A percentile compares a stretch with the other conserved stretches of the same genome.
phyloP scores from a whole-genome alignment of 495 filamentous ascomycete genomes.

The Lepidopterella palustris region DNA sequence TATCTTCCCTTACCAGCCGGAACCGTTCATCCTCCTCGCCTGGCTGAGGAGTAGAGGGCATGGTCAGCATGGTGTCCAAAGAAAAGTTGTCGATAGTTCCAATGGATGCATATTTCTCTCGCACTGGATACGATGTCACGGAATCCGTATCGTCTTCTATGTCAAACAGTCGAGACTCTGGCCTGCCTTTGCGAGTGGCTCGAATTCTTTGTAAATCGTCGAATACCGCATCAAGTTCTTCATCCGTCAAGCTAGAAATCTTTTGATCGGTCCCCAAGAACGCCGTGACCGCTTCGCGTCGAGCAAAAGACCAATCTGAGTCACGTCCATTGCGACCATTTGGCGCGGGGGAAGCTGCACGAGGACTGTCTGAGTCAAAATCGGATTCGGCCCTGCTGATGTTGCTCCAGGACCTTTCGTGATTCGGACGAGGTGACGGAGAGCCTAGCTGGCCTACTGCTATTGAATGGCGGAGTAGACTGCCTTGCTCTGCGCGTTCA shows the following conservation, averaged over 20 bases:
- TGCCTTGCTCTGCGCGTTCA: conserved; percentile 77
- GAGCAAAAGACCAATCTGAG: conserved; percentile 92
- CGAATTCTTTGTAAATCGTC: conserved; percentile 88
- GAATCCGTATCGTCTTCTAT: conserved; percentile 84
- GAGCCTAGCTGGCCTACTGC: conserved; percentile 74
- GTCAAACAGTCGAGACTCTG: conserved; percentile 45
- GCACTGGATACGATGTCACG: conserved; percentile 73
- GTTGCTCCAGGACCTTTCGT: conserved; percentile 56
- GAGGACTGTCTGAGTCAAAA: conserved; percentile 60
- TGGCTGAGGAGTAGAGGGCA: conserved; percentile 83
- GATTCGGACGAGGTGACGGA: conserved; percentile 58
- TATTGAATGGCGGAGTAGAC: conserved; percentile 79
- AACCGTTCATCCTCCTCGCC: conserved; percentile 68
- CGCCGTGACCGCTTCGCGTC: conserved; percentile 83
- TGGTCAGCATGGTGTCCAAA: conserved; percentile 85
- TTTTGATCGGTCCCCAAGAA: conserved; percentile 90
- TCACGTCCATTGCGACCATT: conserved; percentile 61
- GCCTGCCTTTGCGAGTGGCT: conserved; percentile 68
- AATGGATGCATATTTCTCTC: conserved; percentile 95
- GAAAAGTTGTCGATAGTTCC: conserved; percentile 96
- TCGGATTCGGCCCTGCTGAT: conserved; percentile 68
- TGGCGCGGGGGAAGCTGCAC: conserved; percentile 74
- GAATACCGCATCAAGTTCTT: conserved; percentile 89
- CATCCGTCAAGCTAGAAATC: conserved; percentile 80
- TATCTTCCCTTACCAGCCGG: conserved; percentile 69